phyloP scores from a whole-genome alignment of 768 basidiomycete genomes.

The Rhodotorula graminis region DNA sequence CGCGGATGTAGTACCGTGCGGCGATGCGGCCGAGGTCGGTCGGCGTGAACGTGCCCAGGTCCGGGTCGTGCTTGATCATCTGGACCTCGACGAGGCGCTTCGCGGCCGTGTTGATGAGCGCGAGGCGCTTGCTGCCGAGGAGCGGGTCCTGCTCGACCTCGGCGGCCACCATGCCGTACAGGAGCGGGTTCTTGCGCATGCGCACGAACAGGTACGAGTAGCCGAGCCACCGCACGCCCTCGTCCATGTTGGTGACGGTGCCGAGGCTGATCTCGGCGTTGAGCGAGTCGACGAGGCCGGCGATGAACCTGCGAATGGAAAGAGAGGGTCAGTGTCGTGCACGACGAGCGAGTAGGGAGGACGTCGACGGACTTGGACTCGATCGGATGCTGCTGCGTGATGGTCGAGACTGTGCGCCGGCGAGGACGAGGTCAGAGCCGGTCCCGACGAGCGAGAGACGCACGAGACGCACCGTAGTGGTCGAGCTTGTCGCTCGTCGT shows the following conservation, averaged over 20 bases:
- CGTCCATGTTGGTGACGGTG: slow-evolving; percentile 77
- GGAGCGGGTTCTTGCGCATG: slow-evolving; percentile 79
- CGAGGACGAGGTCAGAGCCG: neutral
- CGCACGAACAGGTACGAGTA: slow-evolving; percentile 95
- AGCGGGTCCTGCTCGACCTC: slow-evolving; percentile 65
- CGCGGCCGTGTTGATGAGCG: slow-evolving; percentile 65
- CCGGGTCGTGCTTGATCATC: slow-evolving; percentile 75
- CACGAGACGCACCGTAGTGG: slow-evolving; percentile 50
- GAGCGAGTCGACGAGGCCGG: slow-evolving; percentile 80
- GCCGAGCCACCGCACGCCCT: slow-evolving; percentile 89
- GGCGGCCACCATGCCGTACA: slow-evolving; percentile 64
- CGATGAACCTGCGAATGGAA: slow-evolving; percentile 57
- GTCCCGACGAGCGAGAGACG: too few relatives aligned
- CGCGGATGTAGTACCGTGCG: slow-evolving; percentile 88
- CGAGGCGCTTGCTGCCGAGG: slow-evolving; percentile 63
- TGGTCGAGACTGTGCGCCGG: slow-evolving; percentile 13
- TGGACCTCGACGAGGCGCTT: slow-evolving; percentile 60
- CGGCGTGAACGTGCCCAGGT: slow-evolving; percentile 59
- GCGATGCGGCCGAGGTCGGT: slow-evolving; percentile 95
- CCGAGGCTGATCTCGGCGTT: slow-evolving; percentile 95
- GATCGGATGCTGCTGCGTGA: slow-evolving; percentile 67
- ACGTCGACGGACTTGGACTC: slow-evolving; percentile 72
- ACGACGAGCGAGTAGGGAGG: neutral
- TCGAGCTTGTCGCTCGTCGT: slow-evolving; percentile 87
- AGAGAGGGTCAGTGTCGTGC: too few relatives aligned